Evolutionary conservation across 768 basidiomycete species (phyloP), one percentile per base, ranked within the genome.

Genomic region (Mycena floridula): DNA sequence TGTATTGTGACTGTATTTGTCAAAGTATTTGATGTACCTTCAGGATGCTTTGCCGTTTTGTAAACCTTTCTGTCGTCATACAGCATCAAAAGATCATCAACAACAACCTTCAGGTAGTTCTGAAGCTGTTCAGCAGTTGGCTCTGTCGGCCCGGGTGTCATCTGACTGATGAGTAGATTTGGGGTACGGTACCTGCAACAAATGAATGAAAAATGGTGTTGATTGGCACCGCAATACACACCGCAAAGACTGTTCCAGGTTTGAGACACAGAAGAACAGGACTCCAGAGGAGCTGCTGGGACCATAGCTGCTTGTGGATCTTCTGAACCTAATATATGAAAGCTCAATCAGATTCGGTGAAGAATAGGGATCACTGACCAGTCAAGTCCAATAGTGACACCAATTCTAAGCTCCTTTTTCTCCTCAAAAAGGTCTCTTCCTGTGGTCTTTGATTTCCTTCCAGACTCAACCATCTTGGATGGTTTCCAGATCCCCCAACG

Each of bases 61-160:
- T 23, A 32, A 4, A 27, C 20, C 12, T 56, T 49, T 4, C 56
- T 52, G 3, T 48, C 36, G 13, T 50, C 25, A 18, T 44, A 56
- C 1, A 58, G 38, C n/a, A 18, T 22, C 13, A 52, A 6, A 2
- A 58, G 46, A 22, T 58, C 56, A 30, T 58, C 50, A 1, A 54
- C 53, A 13, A 54, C 23, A 15, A 52, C 22, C 18, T 39, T 39
- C 1, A 56, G 11, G 13, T 48, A 50, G 37, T 50, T 26, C 32
- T 57, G 56, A 7, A 56, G 44, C 24, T 56, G 48, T 13, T 50
- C 42, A 7, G 40, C 46, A 12, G 39, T 48, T 4, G 55, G 56
- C 25, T 58, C 56, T 6, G 45, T 47, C 5, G 56, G 55, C 6
- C 56, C 53, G 20, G 18, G 55, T 1, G 48, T 50, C 26, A 55